A percentile compares a stretch with the other conserved stretches of the same genome.
Evolutionary conservation across 1,139 yeast genomes (phyloP).

Genomic region (Yamadazyma sp.): DNA sequence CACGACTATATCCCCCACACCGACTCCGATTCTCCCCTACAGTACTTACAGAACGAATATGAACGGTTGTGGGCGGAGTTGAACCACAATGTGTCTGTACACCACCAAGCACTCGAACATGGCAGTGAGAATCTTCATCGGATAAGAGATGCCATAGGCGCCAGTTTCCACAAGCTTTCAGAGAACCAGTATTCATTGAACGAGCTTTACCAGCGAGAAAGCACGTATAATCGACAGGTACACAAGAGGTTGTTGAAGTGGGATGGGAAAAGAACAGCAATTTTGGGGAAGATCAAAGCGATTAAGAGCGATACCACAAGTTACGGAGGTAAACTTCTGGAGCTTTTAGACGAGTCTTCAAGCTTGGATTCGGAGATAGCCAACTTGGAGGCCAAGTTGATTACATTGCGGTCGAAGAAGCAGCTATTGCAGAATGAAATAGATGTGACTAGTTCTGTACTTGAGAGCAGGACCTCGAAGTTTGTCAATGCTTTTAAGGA

Average conservation of each 20-base stretch:
- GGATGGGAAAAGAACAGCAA: slow-evolving; percentile 39
- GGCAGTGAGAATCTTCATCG: slow-evolving; percentile 35
- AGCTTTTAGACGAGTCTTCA: slow-evolving; percentile 34
- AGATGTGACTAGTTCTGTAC: slow-evolving; percentile 50
- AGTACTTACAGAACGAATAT: slow-evolving; percentile 26
- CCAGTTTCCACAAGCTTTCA: slow-evolving; percentile 35
- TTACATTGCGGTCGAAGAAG: slow-evolving; percentile 37
- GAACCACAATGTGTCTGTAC: slow-evolving; percentile 22
- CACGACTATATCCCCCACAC: background rate
- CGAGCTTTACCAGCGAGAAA: slow-evolving; percentile 50
- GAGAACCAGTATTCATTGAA: slow-evolving; percentile 47
- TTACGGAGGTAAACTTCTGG: slow-evolving; percentile 46
- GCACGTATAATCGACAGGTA: slow-evolving; percentile 27
- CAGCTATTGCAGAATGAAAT: slow-evolving; percentile 42
- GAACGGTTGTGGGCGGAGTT: slow-evolving; percentile 23
- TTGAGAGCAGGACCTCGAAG: slow-evolving; percentile 50
- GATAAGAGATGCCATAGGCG: slow-evolving; percentile 27
- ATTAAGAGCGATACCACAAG: slow-evolving; percentile 43
- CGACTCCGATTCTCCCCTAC: slow-evolving; percentile 22
- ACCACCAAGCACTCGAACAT: slow-evolving; percentile 21
- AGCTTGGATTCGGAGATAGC: slow-evolving; percentile 43
- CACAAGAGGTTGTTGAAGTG: slow-evolving; percentile 39
- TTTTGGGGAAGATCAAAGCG: slow-evolving; percentile 36
- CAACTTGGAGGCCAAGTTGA: slow-evolving; percentile 39
- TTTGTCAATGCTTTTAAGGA: slow-evolving; percentile 41